Evolutionary conservation across 257 asterid species (phyloP), one percentile per base, ranked within the genome.

Genomic region (Nicotiana paniculata): DNA sequence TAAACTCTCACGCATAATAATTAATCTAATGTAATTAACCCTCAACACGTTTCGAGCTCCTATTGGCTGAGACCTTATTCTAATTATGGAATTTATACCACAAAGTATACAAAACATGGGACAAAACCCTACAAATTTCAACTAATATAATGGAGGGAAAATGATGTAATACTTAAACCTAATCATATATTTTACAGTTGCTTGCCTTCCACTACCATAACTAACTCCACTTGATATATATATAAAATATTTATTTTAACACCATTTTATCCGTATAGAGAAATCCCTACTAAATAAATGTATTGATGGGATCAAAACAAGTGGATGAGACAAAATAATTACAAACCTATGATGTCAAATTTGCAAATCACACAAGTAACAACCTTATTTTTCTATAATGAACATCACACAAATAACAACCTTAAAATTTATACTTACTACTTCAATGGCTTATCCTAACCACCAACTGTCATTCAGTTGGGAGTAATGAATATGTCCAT

Each of bases 161-260:
- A 74, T 48, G 39, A 48, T 74, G 79, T 12, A 48, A 32, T 74
- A 74, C 62, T 74, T 74, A 74, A 74, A 74, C 62, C 62, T 70
- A 74, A 74, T 74, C 79, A 74, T 74, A 74, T 74, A 74, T 13
- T 74, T 74, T 48, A 26, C 63, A 74, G 4, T 26, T 26, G 24
- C 53, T 51, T 74, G 79, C 79, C 79, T 74, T 74, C 79, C 79
- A 74, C 79, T 74, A 74, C 53, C 17, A 61, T 61, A 39, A 79
- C 70, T 61, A 61, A 35, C 82, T 61, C 58, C 74, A 79, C 57
- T 61, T 74, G 43, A 48, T 13, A 26, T 18, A 21, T 28, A 32
- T 7, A 12, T 58, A 74, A 21, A 32, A 32, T 32, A 3, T 7
- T 74, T 6, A 48, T 26, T 3, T 48, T 1, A 70, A 74, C 15